Evolutionary conservation across 208 protist species (phyloP).

Genomic region (Acanthamoeba triangularis): DNA sequence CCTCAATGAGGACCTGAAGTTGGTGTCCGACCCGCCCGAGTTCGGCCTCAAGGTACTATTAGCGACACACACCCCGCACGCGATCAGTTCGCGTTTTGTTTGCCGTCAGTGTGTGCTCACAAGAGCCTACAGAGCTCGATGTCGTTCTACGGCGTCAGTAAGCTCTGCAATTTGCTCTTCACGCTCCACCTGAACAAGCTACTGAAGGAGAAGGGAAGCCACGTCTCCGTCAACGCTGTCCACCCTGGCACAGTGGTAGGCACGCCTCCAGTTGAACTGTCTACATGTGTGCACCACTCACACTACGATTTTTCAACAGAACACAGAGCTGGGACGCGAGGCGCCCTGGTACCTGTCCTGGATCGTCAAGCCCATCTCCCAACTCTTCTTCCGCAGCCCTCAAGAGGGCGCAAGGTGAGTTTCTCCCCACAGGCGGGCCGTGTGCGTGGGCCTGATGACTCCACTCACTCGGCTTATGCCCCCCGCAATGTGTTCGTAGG

Average conservation of each 20-base stretch:
- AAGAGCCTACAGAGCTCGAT: not conserved
- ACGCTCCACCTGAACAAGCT: conserved; percentile 50
- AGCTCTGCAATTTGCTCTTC: conserved; percentile 72
- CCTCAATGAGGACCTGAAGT: conserved; percentile 3
- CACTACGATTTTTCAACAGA: not conserved
- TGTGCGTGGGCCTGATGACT: not conserved
- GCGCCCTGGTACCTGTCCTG: conserved; percentile 46
- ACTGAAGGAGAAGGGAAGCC: not conserved
- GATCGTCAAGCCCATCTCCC: conserved; percentile 46
- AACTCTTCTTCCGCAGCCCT: conserved; percentile 42
- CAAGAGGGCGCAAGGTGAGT: conserved; percentile 24
- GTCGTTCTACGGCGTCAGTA: conserved; percentile 11
- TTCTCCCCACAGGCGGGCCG: not conserved
- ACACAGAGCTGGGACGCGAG: conserved; percentile 51
- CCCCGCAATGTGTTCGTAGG: not conserved
- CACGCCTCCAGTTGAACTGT: not conserved
- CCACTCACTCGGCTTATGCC: not conserved
- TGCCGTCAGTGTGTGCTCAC: not conserved
- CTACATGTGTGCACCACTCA: not conserved
- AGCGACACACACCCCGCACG: not conserved
- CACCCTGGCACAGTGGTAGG: conserved; percentile 44
- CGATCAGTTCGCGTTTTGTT: not conserved
- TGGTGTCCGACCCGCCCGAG: not conserved
- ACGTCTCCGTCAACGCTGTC: conserved; percentile 56
- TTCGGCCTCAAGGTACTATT: not conserved